A percentile compares a stretch with the other conserved stretches of the same genome.
Conservation (phyloP, 2,329 filamentous ascomycete species). For the Didymella sp. region DNA sequence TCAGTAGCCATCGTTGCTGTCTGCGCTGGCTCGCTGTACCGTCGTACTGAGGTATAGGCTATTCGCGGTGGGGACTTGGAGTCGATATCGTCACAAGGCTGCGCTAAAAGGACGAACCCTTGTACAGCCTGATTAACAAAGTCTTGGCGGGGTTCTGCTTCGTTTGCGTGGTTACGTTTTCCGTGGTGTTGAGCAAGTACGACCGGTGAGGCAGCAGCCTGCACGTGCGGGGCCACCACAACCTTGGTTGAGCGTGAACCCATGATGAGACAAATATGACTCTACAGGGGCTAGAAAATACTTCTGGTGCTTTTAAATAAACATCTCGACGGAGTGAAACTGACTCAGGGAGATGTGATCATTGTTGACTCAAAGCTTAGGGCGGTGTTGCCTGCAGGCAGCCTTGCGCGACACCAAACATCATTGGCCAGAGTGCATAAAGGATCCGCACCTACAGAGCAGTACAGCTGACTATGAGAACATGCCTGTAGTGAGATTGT, state of each 20-base stretch:
- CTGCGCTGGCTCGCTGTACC: constrained; percentile 24
- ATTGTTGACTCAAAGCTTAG: constrained; percentile 31
- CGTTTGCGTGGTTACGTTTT: constrained; percentile 20
- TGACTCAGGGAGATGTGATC: constrained; percentile 29
- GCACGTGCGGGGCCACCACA: constrained; percentile 25
- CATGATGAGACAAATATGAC: constrained; percentile 26
- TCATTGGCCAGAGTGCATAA: constrained; percentile 28
- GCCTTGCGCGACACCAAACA: constrained; percentile 23
- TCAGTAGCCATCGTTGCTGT: background rate
- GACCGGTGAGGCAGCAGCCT: constrained; percentile 25
- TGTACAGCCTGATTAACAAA: background rate
- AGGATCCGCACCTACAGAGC: constrained; percentile 6
- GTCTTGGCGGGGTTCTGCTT: constrained; percentile 19
- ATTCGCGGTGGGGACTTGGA: constrained; percentile 7
- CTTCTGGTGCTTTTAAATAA: constrained; percentile 6
- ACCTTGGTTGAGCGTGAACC: constrained; percentile 39
- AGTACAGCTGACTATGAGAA: background rate
- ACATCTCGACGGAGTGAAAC: constrained; percentile 1
- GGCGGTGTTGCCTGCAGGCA: constrained; percentile 41
- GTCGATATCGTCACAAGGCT: constrained; percentile 20
- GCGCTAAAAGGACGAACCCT: background rate
- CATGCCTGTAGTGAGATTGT: background rate
- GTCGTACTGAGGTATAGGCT: constrained; percentile 10
- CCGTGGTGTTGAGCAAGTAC: constrained; percentile 20
- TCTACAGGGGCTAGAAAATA: background rate